Evolutionary conservation across 306 rosid genomes (phyloP).

Genomic region (Gastrolobium bilobum): DNA sequence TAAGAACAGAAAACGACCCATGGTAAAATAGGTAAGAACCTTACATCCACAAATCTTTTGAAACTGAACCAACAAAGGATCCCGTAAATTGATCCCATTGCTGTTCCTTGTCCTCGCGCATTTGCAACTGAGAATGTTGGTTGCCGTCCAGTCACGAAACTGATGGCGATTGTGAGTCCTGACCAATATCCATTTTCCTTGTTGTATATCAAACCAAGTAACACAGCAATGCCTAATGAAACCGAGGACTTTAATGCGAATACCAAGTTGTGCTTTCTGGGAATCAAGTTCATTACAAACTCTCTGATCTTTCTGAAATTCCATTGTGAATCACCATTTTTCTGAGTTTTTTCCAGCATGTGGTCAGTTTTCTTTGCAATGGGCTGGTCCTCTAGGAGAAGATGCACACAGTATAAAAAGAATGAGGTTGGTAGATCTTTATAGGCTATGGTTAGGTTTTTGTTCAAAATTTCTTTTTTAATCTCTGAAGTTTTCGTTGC

Average conservation of each 20-base stretch:
- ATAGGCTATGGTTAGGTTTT: constrained; percentile 48
- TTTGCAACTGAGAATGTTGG: constrained; percentile 72
- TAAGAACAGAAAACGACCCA: constrained; percentile 74
- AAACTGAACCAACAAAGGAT: constrained; percentile 64
- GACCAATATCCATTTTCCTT: constrained; percentile 76
- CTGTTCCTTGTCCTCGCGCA: constrained; percentile 84
- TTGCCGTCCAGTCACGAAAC: constrained; percentile 67
- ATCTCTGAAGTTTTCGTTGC: constrained; percentile 55
- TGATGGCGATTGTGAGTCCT: constrained; percentile 76
- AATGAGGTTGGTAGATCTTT: constrained; percentile 64
- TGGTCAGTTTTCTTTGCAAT: constrained; percentile 38
- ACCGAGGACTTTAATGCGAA: constrained; percentile 83
- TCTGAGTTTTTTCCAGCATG: constrained; percentile 18
- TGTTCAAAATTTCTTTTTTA: constrained; percentile 42
- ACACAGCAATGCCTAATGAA: constrained; percentile 74
- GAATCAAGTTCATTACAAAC: constrained; percentile 45
- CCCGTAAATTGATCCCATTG: constrained; percentile 84
- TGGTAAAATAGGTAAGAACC: constrained; percentile 68
- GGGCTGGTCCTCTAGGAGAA: constrained; percentile 56
- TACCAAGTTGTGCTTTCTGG: constrained; percentile 51
- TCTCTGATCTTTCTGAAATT: constrained; percentile 41
- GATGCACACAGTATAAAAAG: constrained; percentile 70
- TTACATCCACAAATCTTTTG: constrained; percentile 46
- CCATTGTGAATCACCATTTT: constrained; percentile 21
- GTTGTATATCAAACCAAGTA: constrained; percentile 68